Percentiles rank a stretch among this genome's conserved stretches.
These are phyloP conservation scores for Endoconidiophora laricicola DNA, from an alignment of 2,329 filamentous ascomycete genomes.

Conservation along the genomic window DNA sequence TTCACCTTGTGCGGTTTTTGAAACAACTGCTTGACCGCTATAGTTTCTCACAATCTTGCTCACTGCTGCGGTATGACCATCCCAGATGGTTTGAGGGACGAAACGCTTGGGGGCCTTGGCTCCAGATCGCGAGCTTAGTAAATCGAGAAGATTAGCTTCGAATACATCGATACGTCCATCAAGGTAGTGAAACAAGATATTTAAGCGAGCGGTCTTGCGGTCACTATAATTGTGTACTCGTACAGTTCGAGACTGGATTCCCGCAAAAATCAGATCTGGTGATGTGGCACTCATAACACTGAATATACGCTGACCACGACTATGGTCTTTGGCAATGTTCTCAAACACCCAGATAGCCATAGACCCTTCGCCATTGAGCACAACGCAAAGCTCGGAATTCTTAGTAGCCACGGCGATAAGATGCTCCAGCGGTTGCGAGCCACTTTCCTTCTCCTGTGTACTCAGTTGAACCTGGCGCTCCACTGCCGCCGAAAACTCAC, in stretches of 20 bases:
- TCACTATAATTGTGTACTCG: slow-evolving; percentile 5
- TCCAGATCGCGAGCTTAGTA: slow-evolving; percentile 50
- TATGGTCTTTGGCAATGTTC: slow-evolving; percentile 47
- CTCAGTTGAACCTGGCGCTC: slow-evolving; percentile 52
- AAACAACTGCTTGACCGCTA: slow-evolving; percentile 63
- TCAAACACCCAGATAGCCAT: slow-evolving; percentile 91
- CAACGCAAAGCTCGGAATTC: slow-evolving; percentile 72
- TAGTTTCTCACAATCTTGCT: slow-evolving; percentile 78
- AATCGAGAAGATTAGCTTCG: slow-evolving; percentile 56
- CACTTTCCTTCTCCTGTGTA: slow-evolving; percentile 1
- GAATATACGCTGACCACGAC: slow-evolving; percentile 55
- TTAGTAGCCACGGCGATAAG: slow-evolving; percentile 73
- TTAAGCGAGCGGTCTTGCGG: not conserved
- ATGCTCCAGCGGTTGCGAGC: slow-evolving; percentile 51
- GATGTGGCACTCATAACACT: slow-evolving; percentile 66
- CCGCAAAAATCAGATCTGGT: slow-evolving; percentile 31
- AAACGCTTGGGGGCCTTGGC: slow-evolving; percentile 43
- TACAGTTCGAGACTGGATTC: slow-evolving; percentile 7
- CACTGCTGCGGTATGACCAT: slow-evolving; percentile 65
- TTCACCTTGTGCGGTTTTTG: slow-evolving; percentile 62
- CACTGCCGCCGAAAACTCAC: slow-evolving; percentile 61
- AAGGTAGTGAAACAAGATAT: slow-evolving; percentile 67
- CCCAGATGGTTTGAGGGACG: slow-evolving; percentile 51
- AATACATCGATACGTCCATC: slow-evolving; percentile 74
- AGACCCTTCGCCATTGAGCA: slow-evolving; percentile 65